Evolutionary conservation across 495 filamentous ascomycete species (phyloP), one percentile per base, ranked within the genome.

Genomic region (Aspergillus sclerotioniger): DNA sequence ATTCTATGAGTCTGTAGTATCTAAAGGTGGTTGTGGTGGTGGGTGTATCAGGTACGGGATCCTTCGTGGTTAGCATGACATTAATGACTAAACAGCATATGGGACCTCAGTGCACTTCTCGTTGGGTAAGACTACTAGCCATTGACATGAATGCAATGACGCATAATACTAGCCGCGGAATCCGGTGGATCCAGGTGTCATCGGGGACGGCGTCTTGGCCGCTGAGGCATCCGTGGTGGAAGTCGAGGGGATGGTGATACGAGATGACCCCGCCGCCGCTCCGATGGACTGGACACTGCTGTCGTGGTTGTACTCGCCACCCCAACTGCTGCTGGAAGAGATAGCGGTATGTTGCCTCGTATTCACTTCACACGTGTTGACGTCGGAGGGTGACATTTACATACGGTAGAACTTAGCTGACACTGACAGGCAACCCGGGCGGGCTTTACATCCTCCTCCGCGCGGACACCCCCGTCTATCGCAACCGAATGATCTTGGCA

Each of bases 361-460:
- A 32, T 32, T 31, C 47, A 50, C 47, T 32, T 31, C 47, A 32
- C 47, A 50, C 47, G 47, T 50, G 47, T 50, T 50, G 47, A n/a
- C n/a, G 15, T 25, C 47, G 28, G 16, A 32, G 28, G 47, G n/a
- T 29, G 19, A 31, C 10, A 49, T 29, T 16, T 29, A 29, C 12
- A 12, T n/a, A 3, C 21, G 8, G 31, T 16, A 15, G 16, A 31
- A 50, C 31, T 50, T 16, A 12, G 9, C 47, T 8, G 20, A 31
- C 15, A 13, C 19, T 12, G 12, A 31, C 19, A 48, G 19, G 46
- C 46, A 20, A 47, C 9, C 2, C 33, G 33, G 33, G 8, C 8
- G 13, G 33, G 37, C n/a, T 41, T 13, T 41, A 41, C 37, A 41
- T 41, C 13, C 12, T n/a, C 37, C 37, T n/a, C 37, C 37, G 37